Percentiles rank a stretch among this genome's conserved stretches.
These are phyloP conservation scores for Cryoendolithus antarcticus DNA, from an alignment of 2,329 filamentous ascomycete genomes.

Conservation along the genomic window DNA sequence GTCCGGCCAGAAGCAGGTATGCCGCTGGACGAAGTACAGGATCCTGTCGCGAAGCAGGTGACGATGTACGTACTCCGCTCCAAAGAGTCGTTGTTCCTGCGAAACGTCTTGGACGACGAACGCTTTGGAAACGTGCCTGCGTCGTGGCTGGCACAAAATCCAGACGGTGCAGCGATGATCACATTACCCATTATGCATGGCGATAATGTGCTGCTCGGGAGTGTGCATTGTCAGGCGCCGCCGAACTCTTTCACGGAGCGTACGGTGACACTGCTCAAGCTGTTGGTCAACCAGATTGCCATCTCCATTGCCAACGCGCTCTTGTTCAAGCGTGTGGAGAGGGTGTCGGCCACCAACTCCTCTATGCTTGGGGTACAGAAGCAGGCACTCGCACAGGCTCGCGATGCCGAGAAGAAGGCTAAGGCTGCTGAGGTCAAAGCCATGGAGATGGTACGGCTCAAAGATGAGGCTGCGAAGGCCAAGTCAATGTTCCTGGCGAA, in stretches of 20 bases:
- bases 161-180: slow-evolving; percentile 61
- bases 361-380: slow-evolving; percentile 70
- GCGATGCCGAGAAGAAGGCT: slow-evolving; percentile 62
- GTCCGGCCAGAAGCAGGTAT: slow-evolving; percentile 54
- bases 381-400: slow-evolving; percentile 57
- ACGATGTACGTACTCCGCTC: slow-evolving; percentile 67
- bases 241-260: slow-evolving; percentile 67
- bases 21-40: slow-evolving; percentile 49
- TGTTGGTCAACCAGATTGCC: slow-evolving; percentile 65
- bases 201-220: slow-evolving; percentile 56
- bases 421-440: slow-evolving; percentile 66
- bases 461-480: slow-evolving; percentile 70
- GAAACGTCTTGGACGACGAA: slow-evolving; percentile 62
- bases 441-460: slow-evolving; percentile 65
- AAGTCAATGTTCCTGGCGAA: slow-evolving; percentile 63
- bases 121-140: slow-evolving; percentile 64
- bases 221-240: slow-evolving; percentile 63
- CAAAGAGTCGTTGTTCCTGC: slow-evolving; percentile 60
- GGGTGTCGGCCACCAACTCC: slow-evolving; percentile 64
- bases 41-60: slow-evolving; percentile 62
- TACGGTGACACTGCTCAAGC: slow-evolving; percentile 40
- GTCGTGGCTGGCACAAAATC: slow-evolving; percentile 55
- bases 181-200: slow-evolving; percentile 69
- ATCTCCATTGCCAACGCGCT: slow-evolving; percentile 54
- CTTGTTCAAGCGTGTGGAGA: slow-evolving; percentile 57